Conservation (phyloP, 768 basidiomycete species). For the Stropharia rugosoannulata region DNA sequence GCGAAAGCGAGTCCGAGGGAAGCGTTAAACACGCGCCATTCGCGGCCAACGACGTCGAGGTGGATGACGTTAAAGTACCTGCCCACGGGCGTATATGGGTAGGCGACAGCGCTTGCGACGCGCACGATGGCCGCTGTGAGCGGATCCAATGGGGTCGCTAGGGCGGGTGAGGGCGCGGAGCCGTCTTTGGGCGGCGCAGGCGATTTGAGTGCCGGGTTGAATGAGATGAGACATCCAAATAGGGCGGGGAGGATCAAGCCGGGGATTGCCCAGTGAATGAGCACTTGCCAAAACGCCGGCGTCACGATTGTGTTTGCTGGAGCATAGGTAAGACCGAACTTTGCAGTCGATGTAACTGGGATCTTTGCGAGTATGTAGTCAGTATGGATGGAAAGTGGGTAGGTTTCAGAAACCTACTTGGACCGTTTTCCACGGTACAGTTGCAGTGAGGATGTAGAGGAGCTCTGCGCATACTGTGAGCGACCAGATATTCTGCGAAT, state of each 20-base stretch:
- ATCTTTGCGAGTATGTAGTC: slow-evolving; percentile 21
- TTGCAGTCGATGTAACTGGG: slow-evolving; percentile 18
- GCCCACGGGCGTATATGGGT: slow-evolving; percentile 42
- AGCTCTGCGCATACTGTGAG: slow-evolving; percentile 55
- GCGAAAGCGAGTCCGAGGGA: slow-evolving; percentile 61
- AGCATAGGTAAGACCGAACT: slow-evolving; percentile 44
- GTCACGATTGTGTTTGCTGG: slow-evolving; percentile 44
- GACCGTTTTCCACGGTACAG: slow-evolving; percentile 54
- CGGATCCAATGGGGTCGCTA: slow-evolving; percentile 47
- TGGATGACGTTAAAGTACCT: slow-evolving; percentile 27
- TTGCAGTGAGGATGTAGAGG: slow-evolving; percentile 45
- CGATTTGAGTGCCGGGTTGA: slow-evolving; percentile 45
- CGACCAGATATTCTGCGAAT: slow-evolving; percentile 60
- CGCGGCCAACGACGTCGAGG: slow-evolving; percentile 53
- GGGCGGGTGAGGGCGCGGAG: not conserved
- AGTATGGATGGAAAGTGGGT: not conserved
- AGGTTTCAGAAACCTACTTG: slow-evolving; percentile 32
- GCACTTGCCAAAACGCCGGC: slow-evolving; percentile 47
- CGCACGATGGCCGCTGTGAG: slow-evolving; percentile 65
- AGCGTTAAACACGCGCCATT: slow-evolving; percentile 57
- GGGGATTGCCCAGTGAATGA: slow-evolving; percentile 65
- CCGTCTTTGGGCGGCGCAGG: not conserved
- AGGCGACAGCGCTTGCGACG: slow-evolving; percentile 58
- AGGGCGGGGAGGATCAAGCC: slow-evolving; percentile 57
- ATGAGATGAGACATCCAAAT: slow-evolving; percentile 61